phyloP scores from a whole-genome alignment of 768 basidiomycete species.

The Tylopilus felleus region DNA sequence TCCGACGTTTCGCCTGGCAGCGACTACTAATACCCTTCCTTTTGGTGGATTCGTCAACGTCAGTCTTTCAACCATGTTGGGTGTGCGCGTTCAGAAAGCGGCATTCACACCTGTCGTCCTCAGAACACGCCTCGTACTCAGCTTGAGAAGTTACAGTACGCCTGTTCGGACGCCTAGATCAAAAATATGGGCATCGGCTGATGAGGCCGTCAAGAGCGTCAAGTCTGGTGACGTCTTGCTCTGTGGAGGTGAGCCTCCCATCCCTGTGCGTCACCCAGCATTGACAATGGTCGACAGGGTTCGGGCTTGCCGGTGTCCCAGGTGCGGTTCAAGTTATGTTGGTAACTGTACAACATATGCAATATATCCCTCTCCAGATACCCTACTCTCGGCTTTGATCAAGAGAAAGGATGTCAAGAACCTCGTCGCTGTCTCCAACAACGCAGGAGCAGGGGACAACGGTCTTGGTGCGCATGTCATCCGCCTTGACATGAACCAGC shows the following conservation, averaged over 20 bases:
- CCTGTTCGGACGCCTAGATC: conserved; percentile 31
- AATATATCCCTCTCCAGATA: conserved; percentile 46
- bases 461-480: conserved; percentile 54
- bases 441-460: conserved; percentile 68
- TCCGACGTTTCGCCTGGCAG: conserved; percentile 13
- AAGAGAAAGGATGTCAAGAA: conserved; percentile 69
- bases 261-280: neutral
- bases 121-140: conserved; percentile 14
- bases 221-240: conserved; percentile 77
- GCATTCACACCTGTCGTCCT: conserved; percentile 16
- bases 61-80: conserved; percentile 20
- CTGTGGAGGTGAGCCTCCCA: conserved; percentile 63
- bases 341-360: neutral
- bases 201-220: conserved; percentile 81
- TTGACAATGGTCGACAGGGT: conserved; percentile 48
- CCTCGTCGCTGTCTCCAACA: conserved; percentile 85
- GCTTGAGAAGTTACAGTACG: conserved; percentile 27
- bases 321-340: conserved; percentile 39
- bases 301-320: conserved; percentile 87
- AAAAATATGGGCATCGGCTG: conserved; percentile 80
- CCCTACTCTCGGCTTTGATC: conserved; percentile 73
- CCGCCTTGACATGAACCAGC: neutral
- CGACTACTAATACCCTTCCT: conserved; percentile 1
- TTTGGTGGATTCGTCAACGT: neutral
- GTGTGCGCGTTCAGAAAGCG: conserved; percentile 11